These are phyloP conservation scores for Lotmaria passim DNA, from an alignment of 208 protist genomes.

Conservation along the genomic window DNA sequence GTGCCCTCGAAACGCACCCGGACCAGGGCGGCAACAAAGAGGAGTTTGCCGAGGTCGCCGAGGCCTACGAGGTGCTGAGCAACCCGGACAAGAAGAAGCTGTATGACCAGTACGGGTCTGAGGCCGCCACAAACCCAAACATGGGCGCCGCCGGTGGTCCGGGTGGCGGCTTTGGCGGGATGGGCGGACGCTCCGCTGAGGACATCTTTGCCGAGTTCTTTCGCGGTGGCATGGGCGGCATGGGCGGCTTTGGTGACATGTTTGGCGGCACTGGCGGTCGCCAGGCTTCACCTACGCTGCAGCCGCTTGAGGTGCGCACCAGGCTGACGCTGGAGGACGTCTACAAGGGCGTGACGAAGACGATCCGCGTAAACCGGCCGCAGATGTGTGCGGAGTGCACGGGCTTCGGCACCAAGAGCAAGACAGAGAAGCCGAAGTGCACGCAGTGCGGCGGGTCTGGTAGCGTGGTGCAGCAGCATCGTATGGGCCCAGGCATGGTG, in stretches of 20 bases:
- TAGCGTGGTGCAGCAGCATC: constrained; percentile 91
- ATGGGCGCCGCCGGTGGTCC: constrained; percentile 57
- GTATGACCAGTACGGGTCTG: constrained; percentile 97
- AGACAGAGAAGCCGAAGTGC: constrained; percentile 91
- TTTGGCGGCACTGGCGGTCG: constrained; percentile 53
- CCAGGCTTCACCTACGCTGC: constrained; percentile 57
- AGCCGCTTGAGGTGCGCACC: constrained; percentile 82
- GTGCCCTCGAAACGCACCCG: constrained; percentile 89
- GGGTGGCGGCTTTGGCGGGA: constrained; percentile 54
- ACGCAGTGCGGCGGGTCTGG: constrained; percentile 93
- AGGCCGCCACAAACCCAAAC: constrained; percentile 79
- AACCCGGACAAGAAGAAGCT: constrained; percentile 95
- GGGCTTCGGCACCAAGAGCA: constrained; percentile 89
- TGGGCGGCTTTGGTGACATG: constrained; percentile 83
- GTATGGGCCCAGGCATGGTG: constrained; percentile 97
- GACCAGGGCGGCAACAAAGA: constrained; percentile 94
- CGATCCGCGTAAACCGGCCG: constrained; percentile 79
- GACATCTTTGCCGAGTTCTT: constrained; percentile 95
- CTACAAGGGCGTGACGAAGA: constrained; percentile 84
- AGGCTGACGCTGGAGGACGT: constrained; percentile 85
- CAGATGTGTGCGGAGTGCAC: constrained; percentile 87
- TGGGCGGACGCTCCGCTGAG: constrained; percentile 72
- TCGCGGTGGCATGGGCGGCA: constrained; percentile 68
- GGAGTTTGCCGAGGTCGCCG: constrained; percentile 89
- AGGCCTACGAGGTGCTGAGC: constrained; percentile 98